Percentiles rank a stretch among this genome's conserved stretches.
phyloP scores from a whole-genome alignment of 2,329 filamentous ascomycete genomes.

The Paracoccidioides brasiliensis region DNA sequence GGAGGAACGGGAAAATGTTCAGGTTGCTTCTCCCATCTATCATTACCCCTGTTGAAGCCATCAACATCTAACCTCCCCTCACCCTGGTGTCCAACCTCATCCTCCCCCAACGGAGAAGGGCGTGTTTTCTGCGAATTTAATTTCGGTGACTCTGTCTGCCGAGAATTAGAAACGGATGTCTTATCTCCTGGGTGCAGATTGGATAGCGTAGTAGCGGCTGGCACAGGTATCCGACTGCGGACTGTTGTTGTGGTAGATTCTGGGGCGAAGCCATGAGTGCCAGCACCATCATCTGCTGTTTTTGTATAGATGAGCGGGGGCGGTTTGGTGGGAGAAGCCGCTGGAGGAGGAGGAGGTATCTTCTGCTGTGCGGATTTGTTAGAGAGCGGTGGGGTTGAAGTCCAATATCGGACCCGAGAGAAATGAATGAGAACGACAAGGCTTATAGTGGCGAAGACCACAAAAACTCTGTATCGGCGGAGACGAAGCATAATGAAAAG shows the following conservation, averaged over 20 bases:
- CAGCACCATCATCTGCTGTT: not conserved
- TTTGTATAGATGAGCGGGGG: not conserved
- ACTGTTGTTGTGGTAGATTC: not conserved
- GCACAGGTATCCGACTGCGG: not conserved
- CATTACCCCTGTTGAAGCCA: slow-evolving; percentile 17
- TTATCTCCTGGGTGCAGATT: not conserved
- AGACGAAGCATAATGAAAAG: slow-evolving; percentile 32
- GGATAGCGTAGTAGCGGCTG: not conserved
- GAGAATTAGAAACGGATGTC: not conserved
- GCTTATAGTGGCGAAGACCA: slow-evolving; percentile 32
- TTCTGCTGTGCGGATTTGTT: not conserved
- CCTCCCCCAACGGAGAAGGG: not conserved
- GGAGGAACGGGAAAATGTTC: slow-evolving; percentile 67
- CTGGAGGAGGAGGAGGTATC: slow-evolving; percentile 1
- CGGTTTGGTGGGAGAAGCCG: not conserved
- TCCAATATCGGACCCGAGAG: slow-evolving; percentile 31
- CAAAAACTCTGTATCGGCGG: slow-evolving; percentile 36
- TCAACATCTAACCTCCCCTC: slow-evolving; percentile 23
- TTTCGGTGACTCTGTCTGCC: not conserved
- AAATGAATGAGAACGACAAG: slow-evolving; percentile 40
- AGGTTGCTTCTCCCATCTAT: slow-evolving; percentile 60
- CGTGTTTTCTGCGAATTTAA: not conserved
- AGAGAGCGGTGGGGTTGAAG: not conserved
- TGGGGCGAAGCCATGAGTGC: slow-evolving; percentile 4
- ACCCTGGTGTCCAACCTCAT: slow-evolving; percentile 20